Evolutionary conservation across 495 filamentous ascomycete species (phyloP).

Genomic region (Jackrogersella minutella): DNA sequence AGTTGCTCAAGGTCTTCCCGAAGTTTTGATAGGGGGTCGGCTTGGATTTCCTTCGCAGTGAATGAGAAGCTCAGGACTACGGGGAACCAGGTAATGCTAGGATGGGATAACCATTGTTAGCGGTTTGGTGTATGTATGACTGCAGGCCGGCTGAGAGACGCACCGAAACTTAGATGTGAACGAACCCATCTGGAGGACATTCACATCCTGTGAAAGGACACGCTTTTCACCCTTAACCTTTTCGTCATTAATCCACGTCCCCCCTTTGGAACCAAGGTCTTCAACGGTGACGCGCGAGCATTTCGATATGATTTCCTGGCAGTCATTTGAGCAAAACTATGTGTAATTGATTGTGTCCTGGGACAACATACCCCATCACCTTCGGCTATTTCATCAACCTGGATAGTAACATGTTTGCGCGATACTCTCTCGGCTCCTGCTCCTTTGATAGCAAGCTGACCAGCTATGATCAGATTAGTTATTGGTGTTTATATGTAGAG

Average conservation of each 20-base stretch:
- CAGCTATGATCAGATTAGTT: conserved; percentile 47
- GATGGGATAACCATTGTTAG: conserved; percentile 11
- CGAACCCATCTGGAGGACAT: conserved; percentile 71
- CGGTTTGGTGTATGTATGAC: not conserved
- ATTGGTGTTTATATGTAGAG: not conserved
- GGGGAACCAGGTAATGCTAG: conserved; percentile 81
- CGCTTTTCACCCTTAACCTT: conserved; percentile 66
- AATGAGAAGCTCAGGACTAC: conserved; percentile 84
- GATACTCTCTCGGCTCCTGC: conserved; percentile 71
- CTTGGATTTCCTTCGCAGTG: conserved; percentile 74
- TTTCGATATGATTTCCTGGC: conserved; percentile 64
- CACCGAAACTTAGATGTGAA: conserved; percentile 65
- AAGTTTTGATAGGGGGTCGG: conserved; percentile 70
- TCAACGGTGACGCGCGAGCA: conserved; percentile 71
- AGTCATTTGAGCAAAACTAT: conserved; percentile 21
- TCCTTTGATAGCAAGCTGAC: conserved; percentile 69
- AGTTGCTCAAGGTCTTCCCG: conserved; percentile 75
- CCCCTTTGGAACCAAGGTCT: conserved; percentile 78
- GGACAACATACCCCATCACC: conserved; percentile 71
- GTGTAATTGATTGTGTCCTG: not conserved
- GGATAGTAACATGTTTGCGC: conserved; percentile 84
- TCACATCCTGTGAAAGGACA: conserved; percentile 62
- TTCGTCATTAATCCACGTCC: conserved; percentile 78
- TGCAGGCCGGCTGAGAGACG: conserved; percentile 1
- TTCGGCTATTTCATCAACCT: conserved; percentile 68